Percentiles rank a stretch among this genome's conserved stretches.
phyloP scores from a whole-genome alignment of 1,284 basidiomycete species.

The Mycosarcoma mackinlayi region DNA sequence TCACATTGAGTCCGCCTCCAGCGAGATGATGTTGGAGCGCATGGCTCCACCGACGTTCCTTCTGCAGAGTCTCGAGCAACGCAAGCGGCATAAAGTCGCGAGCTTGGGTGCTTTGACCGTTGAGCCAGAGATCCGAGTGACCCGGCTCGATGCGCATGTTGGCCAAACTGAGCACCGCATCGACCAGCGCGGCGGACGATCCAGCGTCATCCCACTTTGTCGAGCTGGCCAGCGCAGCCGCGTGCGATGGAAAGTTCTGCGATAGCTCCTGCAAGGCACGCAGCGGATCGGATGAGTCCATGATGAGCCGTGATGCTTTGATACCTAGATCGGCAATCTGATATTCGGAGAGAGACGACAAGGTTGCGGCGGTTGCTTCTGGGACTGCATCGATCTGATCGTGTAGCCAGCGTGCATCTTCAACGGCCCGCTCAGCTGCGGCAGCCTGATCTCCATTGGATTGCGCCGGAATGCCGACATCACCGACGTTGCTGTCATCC shows the following conservation, averaged over 20 bases:
- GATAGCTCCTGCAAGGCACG: conserved; percentile 56
- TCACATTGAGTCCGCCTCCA: conserved; percentile 77
- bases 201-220: conserved; percentile 31
- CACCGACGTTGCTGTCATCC: conserved; percentile 33
- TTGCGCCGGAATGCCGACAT: conserved; percentile 21
- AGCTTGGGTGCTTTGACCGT: conserved; percentile 44
- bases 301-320: conserved; percentile 50
- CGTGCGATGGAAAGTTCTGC: conserved; percentile 62
- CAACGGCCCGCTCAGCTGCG: conserved; percentile 2
- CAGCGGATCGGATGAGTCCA: conserved; percentile 56
- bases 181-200: conserved; percentile 28
- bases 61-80: conserved; percentile 71
- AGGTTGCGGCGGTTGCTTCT: background rate
- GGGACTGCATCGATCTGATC: conserved; percentile 29
- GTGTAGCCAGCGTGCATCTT: conserved; percentile 25
- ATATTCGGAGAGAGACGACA: conserved; percentile 28
- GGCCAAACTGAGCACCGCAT: conserved; percentile 33
- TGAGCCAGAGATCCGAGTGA: conserved; percentile 60
- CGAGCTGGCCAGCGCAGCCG: conserved; percentile 45
- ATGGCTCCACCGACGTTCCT: conserved; percentile 77
- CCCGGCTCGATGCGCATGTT: conserved; percentile 49
- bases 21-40: conserved; percentile 69
- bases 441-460: conserved; percentile 14
- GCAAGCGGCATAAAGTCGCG: conserved; percentile 46
- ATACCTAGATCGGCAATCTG: conserved; percentile 46